A percentile compares a stretch with the other conserved stretches of the same genome.
Evolutionary conservation across 2,329 filamentous ascomycete species (phyloP).

Genomic region (Metarhizium robertsii): DNA sequence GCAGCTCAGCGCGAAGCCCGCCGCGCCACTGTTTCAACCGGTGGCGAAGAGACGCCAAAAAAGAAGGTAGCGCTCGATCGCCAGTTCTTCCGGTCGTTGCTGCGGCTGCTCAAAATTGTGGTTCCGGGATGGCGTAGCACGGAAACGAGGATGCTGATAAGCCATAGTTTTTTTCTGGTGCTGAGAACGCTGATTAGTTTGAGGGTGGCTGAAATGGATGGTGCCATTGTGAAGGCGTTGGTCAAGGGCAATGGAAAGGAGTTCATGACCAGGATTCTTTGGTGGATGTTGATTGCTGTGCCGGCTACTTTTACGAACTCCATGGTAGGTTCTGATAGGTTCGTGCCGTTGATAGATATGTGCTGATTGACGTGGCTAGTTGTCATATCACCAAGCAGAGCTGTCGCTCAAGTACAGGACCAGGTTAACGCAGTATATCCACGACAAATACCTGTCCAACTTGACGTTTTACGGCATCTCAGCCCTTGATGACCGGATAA

Average conservation of each 20-base stretch:
- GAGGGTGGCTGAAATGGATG: conserved; percentile 94
- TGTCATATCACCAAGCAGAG: conserved; percentile 95
- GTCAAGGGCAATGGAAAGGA: conserved; percentile 87
- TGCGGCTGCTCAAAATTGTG: conserved; percentile 74
- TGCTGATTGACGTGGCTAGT: conserved; percentile 35
- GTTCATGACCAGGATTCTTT: conserved; percentile 78
- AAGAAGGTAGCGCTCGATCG: conserved; percentile 89
- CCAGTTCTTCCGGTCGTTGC: conserved; percentile 66
- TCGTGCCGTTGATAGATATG: neutral
- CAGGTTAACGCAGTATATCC: conserved; percentile 85
- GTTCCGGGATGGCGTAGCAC: conserved; percentile 85
- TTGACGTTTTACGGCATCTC: conserved; percentile 97
- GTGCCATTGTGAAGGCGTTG: conserved; percentile 81
- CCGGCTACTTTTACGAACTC: conserved; percentile 98
- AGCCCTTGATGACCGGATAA: conserved; percentile 91
- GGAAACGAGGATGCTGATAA: conserved; percentile 75
- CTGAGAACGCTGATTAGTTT: conserved; percentile 85
- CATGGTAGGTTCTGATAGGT: conserved; percentile 55
- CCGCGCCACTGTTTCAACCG: conserved; percentile 39
- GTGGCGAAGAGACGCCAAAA: conserved; percentile 32
- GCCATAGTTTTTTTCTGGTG: conserved; percentile 89
- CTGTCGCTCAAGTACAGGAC: conserved; percentile 88
- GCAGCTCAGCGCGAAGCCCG: conserved; percentile 42
- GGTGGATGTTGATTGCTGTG: conserved; percentile 98
- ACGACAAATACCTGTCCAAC: conserved; percentile 92